Conservation (phyloP, 306 rosid genomes). For the Prunus mume region DNA sequence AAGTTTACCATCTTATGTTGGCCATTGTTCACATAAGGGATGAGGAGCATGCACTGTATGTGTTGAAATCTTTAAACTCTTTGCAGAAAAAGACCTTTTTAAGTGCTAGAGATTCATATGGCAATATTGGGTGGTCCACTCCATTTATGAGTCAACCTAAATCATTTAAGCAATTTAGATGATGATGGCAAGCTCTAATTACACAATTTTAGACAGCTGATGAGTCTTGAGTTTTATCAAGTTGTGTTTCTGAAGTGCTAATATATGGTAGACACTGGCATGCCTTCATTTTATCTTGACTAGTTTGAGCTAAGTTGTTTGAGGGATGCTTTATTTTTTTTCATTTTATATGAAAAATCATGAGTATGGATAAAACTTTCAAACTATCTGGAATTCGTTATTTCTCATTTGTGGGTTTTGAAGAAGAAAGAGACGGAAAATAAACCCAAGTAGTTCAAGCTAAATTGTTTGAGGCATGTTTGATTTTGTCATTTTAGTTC, state of each 20-base stretch:
- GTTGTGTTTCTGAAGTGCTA: not conserved
- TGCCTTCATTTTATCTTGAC: not conserved
- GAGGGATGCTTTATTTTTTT: not conserved
- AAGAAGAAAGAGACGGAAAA: not conserved
- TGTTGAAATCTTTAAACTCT: not conserved
- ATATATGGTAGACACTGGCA: not conserved
- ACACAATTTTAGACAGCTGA: not conserved
- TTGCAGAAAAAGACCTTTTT: not conserved
- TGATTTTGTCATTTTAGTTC: constrained; percentile 1
- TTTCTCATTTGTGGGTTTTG: not conserved
- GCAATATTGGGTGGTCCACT: not conserved
- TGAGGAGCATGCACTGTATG: not conserved
- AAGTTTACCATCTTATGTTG: not conserved
- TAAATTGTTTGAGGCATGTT: not conserved
- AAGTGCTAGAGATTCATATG: not conserved
- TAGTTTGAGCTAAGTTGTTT: not conserved
- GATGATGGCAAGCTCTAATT: not conserved
- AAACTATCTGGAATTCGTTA: constrained; percentile 3
- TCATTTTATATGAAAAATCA: not conserved
- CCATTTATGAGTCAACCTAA: not conserved
- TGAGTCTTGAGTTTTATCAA: not conserved
- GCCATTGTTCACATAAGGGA: not conserved
- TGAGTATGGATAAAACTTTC: not conserved
- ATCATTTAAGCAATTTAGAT: not conserved
- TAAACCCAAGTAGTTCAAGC: not conserved